A percentile compares a stretch with the other conserved stretches of the same genome.
phyloP scores from a whole-genome alignment of 139 green algal genomes.

The Chlamydomonas sphaeroides region DNA sequence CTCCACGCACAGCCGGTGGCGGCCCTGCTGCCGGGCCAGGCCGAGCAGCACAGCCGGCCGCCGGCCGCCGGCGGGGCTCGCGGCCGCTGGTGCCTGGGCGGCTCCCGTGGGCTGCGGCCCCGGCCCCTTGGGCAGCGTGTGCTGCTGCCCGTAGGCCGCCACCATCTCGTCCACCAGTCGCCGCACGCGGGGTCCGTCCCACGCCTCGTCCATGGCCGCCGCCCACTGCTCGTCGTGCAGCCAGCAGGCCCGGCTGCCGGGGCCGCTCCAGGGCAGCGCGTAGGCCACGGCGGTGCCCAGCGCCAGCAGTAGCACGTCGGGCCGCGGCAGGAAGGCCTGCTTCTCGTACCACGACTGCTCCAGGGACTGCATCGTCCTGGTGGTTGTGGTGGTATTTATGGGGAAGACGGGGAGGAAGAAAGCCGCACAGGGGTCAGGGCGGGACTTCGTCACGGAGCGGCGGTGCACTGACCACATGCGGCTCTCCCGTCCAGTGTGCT shows the following conservation, averaged over 20 bases:
- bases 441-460: too few species aligned
- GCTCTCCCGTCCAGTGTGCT: too few species aligned
- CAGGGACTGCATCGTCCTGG: slow-evolving; percentile 10
- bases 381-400: background rate
- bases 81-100: background rate
- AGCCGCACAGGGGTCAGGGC: too few species aligned
- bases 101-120: background rate
- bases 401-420: background rate
- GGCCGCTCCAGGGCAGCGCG: background rate
- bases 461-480: too few species aligned
- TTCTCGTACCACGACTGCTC: slow-evolving; percentile 24
- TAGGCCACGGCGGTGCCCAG: slow-evolving; percentile 34
- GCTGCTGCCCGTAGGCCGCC: background rate
- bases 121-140: background rate
- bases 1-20: slow-evolving; percentile 10
- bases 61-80: background rate
- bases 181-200: slow-evolving; percentile 2
- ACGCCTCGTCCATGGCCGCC: background rate
- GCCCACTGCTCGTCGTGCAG: slow-evolving; percentile 4
- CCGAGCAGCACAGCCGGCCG: slow-evolving; percentile 5
- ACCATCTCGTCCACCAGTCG: background rate
- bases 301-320: slow-evolving; percentile 38
- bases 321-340: slow-evolving; percentile 30
- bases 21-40: background rate
- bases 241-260: background rate